phyloP scores from a whole-genome alignment of 352 stramenopile genomes.

The Phytophthora kernoviae region DNA sequence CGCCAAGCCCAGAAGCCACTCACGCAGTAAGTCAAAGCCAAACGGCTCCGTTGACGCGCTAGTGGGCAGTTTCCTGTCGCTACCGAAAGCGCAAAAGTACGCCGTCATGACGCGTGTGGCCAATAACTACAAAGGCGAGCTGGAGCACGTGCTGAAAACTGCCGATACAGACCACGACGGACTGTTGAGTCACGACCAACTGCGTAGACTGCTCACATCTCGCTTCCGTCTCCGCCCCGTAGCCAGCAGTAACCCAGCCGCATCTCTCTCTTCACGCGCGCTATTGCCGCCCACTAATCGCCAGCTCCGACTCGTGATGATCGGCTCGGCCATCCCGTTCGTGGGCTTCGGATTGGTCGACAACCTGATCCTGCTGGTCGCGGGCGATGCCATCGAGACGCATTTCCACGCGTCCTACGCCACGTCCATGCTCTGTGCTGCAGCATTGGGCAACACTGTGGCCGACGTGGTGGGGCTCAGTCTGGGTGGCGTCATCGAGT shows the following conservation, averaged over 20 bases:
- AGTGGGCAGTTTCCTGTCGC: constrained; percentile 62
- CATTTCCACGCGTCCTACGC: constrained; percentile 93
- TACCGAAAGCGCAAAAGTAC: constrained; percentile 64
- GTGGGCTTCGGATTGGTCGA: constrained; percentile 86
- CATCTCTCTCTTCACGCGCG: constrained; percentile 28
- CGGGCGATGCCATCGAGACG: constrained; percentile 95
- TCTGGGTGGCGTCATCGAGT: constrained; percentile 92
- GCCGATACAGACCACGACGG: constrained; percentile 77
- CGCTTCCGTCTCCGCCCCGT: constrained; percentile 69
- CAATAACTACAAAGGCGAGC: constrained; percentile 57
- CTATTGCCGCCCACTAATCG: constrained; percentile 50
- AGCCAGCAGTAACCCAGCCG: constrained; percentile 42
- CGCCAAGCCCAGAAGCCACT: constrained; percentile 16
- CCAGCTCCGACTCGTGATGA: constrained; percentile 79
- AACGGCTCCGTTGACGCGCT: constrained; percentile 41
- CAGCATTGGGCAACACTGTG: constrained; percentile 95
- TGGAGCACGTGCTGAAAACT: constrained; percentile 70
- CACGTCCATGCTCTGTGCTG: constrained; percentile 96
- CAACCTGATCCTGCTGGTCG: constrained; percentile 88
- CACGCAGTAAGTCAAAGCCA: constrained; percentile 30
- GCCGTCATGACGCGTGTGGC: constrained; percentile 58
- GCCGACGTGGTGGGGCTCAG: constrained; percentile 93
- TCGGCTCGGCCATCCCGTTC: constrained; percentile 81
- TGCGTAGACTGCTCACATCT: constrained; percentile 65
- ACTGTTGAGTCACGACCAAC: constrained; percentile 66